Evolutionary conservation across 2,329 filamentous ascomycete genomes (phyloP).

Genomic region (Torrubiella hemipterigena): DNA sequence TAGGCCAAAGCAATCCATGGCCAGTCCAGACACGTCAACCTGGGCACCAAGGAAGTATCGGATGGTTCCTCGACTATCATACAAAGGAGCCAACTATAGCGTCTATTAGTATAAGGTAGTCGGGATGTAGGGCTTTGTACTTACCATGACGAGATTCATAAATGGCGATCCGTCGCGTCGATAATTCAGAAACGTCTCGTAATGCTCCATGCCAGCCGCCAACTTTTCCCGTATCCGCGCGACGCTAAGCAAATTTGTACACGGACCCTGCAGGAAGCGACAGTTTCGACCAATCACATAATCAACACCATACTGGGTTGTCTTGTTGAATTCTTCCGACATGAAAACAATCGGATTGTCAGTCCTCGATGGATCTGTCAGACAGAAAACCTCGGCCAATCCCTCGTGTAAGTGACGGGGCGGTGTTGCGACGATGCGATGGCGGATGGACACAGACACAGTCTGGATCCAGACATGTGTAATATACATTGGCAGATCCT

Average conservation of each 20-base stretch:
- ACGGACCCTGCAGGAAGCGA: slow-evolving; percentile 65
- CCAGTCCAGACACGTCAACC: slow-evolving; percentile 54
- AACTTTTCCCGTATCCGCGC: slow-evolving; percentile 50
- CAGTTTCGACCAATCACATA: slow-evolving; percentile 69
- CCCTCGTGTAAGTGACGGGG: slow-evolving; percentile 55
- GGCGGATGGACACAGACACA: slow-evolving; percentile 54
- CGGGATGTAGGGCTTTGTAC: no score
- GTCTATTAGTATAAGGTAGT: slow-evolving; percentile 38
- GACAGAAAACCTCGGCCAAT: slow-evolving; percentile 62
- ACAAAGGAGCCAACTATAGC: slow-evolving; percentile 44
- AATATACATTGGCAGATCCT: slow-evolving; percentile 61
- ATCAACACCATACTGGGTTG: slow-evolving; percentile 53
- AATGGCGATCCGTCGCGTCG: slow-evolving; percentile 66
- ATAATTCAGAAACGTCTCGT: slow-evolving; percentile 67
- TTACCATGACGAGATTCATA: slow-evolving; percentile 50
- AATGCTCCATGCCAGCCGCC: slow-evolving; percentile 53
- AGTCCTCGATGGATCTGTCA: slow-evolving; percentile 58
- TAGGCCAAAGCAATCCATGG: slow-evolving; percentile 51
- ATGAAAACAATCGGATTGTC: slow-evolving; percentile 69
- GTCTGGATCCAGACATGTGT: slow-evolving; percentile 56
- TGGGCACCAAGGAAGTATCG: slow-evolving; percentile 59
- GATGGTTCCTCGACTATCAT: slow-evolving; percentile 50
- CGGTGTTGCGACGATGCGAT: slow-evolving; percentile 53
- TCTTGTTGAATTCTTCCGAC: slow-evolving; percentile 62
- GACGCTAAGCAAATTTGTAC: slow-evolving; percentile 52